Conservation (phyloP, 2,329 filamentous ascomycete genomes). For the Dothideomycetes sp. region DNA sequence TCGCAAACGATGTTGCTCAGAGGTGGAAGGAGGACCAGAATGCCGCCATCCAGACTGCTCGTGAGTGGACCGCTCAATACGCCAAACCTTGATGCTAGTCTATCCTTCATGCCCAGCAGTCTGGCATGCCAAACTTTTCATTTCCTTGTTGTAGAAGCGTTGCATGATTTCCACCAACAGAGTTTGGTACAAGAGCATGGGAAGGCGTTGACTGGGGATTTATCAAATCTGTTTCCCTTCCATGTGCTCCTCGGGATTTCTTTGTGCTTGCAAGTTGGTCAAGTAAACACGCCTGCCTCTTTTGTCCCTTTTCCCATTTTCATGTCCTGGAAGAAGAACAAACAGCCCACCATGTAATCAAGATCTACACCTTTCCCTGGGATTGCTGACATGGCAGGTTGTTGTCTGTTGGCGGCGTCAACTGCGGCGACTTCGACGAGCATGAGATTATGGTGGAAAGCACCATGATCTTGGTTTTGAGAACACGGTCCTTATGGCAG, state of each 20-base stretch:
- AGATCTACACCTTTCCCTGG: neutral
- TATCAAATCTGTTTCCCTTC: neutral
- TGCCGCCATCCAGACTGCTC: constrained; percentile 83
- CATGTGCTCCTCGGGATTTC: too few species aligned
- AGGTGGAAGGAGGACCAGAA: constrained; percentile 95
- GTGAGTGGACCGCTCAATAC: constrained; percentile 82
- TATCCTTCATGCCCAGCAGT: neutral
- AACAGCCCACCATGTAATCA: neutral
- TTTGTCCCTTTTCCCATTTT: neutral
- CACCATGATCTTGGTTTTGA: neutral
- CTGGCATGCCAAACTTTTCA: neutral
- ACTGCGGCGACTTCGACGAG: neutral
- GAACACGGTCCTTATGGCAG: neutral
- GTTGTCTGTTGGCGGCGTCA: neutral
- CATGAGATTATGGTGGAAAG: too few species aligned
- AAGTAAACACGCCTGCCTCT: constrained; percentile 2
- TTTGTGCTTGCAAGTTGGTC: too few species aligned
- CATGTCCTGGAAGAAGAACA: neutral
- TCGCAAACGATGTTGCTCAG: constrained; percentile 95
- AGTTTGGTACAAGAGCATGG: constrained; percentile 11
- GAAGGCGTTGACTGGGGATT: constrained; percentile 7
- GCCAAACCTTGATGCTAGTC: constrained; percentile 45
- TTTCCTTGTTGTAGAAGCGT: constrained; percentile 14
- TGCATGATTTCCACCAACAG: constrained; percentile 12
- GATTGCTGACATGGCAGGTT: neutral